Percentiles rank a stretch among this genome's conserved stretches.
phyloP scores from a whole-genome alignment of 1,284 basidiomycete species.

The Moesziomyces sp. region DNA sequence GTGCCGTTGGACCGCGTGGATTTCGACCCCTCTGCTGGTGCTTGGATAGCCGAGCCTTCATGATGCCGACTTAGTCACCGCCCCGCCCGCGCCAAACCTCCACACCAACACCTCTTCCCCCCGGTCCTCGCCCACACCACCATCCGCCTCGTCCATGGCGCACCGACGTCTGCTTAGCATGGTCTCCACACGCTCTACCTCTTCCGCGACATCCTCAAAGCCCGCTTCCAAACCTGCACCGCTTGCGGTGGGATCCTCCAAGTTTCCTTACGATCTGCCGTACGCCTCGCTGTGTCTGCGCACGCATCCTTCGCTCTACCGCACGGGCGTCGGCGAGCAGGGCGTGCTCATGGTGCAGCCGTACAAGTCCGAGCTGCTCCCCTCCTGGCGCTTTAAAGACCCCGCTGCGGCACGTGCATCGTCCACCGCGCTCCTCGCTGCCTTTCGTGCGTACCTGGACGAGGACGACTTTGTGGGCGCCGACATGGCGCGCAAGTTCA shows the following conservation, averaged over 20 bases:
- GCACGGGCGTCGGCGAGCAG: slow-evolving; percentile 47
- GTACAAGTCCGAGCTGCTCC: slow-evolving; percentile 47
- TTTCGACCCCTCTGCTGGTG: not conserved
- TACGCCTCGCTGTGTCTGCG: slow-evolving; percentile 22
- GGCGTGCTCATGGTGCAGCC: slow-evolving; percentile 47
- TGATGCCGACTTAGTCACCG: not conserved
- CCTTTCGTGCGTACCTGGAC: slow-evolving; percentile 26
- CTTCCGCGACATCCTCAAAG: not conserved
- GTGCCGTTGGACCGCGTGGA: not conserved
- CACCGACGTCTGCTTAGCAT: slow-evolving; percentile 1
- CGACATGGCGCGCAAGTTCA: slow-evolving; percentile 37
- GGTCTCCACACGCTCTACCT: slow-evolving; percentile 21
- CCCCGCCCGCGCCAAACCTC: slow-evolving; percentile 7
- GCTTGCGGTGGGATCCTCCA: not conserved
- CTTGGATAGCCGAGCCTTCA: slow-evolving; percentile 11
- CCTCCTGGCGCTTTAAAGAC: slow-evolving; percentile 41
- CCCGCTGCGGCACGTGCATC: slow-evolving; percentile 21
- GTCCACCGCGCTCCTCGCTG: slow-evolving; percentile 13
- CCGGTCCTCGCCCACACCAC: slow-evolving; percentile 1
- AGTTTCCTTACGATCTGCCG: slow-evolving; percentile 42
- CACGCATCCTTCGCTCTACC: slow-evolving; percentile 38
- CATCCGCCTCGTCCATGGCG: not conserved
- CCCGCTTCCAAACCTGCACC: not conserved
- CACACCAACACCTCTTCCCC: slow-evolving; percentile 25
- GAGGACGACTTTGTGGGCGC: slow-evolving; percentile 43